A percentile compares a stretch with the other conserved stretches of the same genome.
These are phyloP conservation scores for Hypoxylon subgilvum DNA, from an alignment of 495 filamentous ascomycete species.

Conservation along the genomic window DNA sequence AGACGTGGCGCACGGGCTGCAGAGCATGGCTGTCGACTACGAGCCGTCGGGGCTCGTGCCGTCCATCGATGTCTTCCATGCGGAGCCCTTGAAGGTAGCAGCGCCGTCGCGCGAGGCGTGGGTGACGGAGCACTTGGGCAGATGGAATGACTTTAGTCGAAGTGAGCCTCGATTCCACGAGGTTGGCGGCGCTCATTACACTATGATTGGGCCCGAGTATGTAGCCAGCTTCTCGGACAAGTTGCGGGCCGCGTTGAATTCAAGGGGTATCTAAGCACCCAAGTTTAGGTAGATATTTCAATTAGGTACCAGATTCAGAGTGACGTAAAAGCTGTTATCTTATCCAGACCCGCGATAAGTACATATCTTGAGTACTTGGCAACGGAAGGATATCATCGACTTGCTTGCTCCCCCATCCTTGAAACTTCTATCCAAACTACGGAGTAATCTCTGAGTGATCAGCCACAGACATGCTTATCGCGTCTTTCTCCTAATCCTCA, in stretches of 20 bases:
- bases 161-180: conserved; percentile 38
- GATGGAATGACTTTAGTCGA: conserved; percentile 54
- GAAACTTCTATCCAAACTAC: too few species aligned
- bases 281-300: too few species aligned
- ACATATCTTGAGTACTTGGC: too few species aligned
- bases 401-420: too few species aligned
- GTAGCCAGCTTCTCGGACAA: conserved; percentile 39
- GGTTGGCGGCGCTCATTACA: conserved; percentile 51
- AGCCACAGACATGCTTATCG: too few species aligned
- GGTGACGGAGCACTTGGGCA: conserved; percentile 46
- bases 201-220: conserved; percentile 48
- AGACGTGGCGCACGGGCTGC: conserved; percentile 49
- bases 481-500: not conserved
- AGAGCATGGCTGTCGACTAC: conserved; percentile 57
- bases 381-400: too few species aligned
- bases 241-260: too few species aligned
- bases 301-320: too few species aligned
- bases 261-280: too few species aligned
- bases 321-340: too few species aligned
- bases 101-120: conserved; percentile 53
- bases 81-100: conserved; percentile 48
- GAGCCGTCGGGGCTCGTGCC: conserved; percentile 53
- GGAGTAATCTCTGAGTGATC: too few species aligned
- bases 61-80: conserved; percentile 59
- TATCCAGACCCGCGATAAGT: too few species aligned